Evolutionary conservation across 1,139 yeast genomes (phyloP).

Genomic region (Candida tropicalis): DNA sequence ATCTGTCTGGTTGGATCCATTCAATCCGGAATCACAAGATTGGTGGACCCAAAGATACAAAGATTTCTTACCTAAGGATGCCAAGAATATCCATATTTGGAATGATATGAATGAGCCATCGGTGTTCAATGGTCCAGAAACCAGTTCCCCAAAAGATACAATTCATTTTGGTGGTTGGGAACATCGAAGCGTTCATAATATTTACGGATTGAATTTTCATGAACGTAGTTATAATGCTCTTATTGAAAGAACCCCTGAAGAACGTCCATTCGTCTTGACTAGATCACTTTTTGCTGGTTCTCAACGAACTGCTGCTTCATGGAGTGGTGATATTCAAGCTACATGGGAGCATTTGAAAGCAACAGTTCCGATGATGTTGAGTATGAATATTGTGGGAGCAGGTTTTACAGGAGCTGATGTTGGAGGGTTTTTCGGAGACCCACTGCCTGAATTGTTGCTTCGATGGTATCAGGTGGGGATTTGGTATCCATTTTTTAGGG

Average conservation of each 20-base stretch:
- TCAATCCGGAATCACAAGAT: constrained; percentile 61
- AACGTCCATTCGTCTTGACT: constrained; percentile 88
- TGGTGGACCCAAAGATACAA: constrained; percentile 58
- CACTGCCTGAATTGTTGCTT: constrained; percentile 72
- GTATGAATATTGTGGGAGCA: constrained; percentile 81
- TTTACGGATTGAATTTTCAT: constrained; percentile 79
- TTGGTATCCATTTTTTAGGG: constrained; percentile 96
- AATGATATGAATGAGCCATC: constrained; percentile 99
- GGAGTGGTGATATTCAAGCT: constrained; percentile 98
- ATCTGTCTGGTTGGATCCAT: constrained; percentile 88
- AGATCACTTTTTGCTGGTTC: constrained; percentile 90
- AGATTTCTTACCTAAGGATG: constrained; percentile 58
- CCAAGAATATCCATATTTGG: constrained; percentile 84
- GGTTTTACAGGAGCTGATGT: constrained; percentile 97
- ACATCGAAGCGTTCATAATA: constrained; percentile 86
- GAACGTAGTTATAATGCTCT: constrained; percentile 77
- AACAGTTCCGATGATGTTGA: constrained; percentile 86
- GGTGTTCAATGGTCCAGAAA: constrained; percentile 92
- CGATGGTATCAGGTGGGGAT: constrained; percentile 97
- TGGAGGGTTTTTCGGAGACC: constrained; percentile 95
- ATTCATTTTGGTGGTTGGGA: constrained; percentile 83
- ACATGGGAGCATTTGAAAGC: constrained; percentile 83
- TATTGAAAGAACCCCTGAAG: constrained; percentile 44
- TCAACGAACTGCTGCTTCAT: constrained; percentile 87
- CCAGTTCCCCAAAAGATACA: constrained; percentile 80